These are phyloP conservation scores for Candida palmyrensis DNA, from an alignment of 805 yeast species.

Conservation along the genomic window DNA sequence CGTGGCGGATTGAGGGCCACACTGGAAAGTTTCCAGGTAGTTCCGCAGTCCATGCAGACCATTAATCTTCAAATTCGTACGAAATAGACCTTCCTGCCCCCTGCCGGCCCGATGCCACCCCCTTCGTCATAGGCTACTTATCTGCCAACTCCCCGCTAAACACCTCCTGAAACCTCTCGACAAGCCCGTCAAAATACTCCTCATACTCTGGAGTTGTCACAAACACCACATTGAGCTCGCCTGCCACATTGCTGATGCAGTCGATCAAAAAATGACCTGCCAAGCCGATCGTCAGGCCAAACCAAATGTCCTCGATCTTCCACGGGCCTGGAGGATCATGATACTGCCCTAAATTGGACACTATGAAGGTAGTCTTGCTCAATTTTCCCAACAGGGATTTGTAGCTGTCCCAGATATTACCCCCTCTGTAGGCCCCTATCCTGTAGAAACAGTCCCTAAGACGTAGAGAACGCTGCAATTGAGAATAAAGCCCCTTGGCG, in stretches of 20 bases:
- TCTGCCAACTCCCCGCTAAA: conserved; percentile 2
- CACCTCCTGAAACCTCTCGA: conserved; percentile 3
- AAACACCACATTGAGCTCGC: conserved; percentile 13
- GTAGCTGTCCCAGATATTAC: conserved; percentile 10
- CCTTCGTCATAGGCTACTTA: too few relatives aligned
- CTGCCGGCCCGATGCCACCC: too few relatives aligned
- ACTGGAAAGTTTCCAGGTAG: too few relatives aligned
- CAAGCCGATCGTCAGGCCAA: conserved; percentile 15
- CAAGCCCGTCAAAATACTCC: conserved; percentile 8
- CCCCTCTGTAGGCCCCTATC: conserved; percentile 9
- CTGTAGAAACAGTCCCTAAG: conserved; percentile 7
- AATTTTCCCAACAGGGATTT: conserved; percentile 7
- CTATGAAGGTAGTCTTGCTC: conserved; percentile 10
- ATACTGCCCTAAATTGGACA: conserved; percentile 16
- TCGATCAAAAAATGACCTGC: conserved; percentile 9
- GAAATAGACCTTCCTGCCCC: too few relatives aligned
- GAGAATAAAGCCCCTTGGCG: background rate
- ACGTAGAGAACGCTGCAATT: background rate
- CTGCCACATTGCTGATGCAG: conserved; percentile 9
- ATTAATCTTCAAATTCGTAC: too few relatives aligned
- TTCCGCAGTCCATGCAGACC: too few relatives aligned
- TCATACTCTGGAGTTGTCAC: conserved; percentile 9
- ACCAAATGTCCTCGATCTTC: conserved; percentile 11
- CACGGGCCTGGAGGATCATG: conserved; percentile 1
- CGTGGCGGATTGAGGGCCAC: too few relatives aligned